Evolutionary conservation across 176 grass and related monocot species (phyloP).

Genomic region (Paspalum notatum): DNA sequence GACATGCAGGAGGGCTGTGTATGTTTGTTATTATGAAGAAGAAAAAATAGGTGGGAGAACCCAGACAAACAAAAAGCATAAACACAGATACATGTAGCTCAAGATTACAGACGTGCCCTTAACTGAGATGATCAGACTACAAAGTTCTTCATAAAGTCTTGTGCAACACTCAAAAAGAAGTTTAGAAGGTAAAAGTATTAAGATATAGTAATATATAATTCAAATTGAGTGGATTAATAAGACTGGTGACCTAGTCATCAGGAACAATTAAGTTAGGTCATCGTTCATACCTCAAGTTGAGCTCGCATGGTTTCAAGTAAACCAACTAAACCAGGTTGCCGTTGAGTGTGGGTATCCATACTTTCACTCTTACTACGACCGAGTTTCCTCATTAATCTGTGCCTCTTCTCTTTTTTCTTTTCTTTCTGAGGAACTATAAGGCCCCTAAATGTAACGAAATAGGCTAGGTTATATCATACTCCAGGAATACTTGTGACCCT

Average conservation of each 20-base stretch:
- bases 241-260: slow-evolving; percentile 28
- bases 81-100: no score
- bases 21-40: no score
- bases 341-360: slow-evolving; percentile 52
- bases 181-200: slow-evolving; percentile 11
- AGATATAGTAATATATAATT: slow-evolving; percentile 21
- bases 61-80: no score
- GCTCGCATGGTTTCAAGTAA: slow-evolving; percentile 92
- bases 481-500: slow-evolving; percentile 6
- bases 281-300: slow-evolving; percentile 75
- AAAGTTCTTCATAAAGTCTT: slow-evolving; percentile 4
- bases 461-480: slow-evolving; percentile 36
- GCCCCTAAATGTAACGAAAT: slow-evolving; percentile 58
- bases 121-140: background rate
- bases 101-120: no score
- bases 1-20: no score
- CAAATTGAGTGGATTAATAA: slow-evolving; percentile 9
- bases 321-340: slow-evolving; percentile 85
- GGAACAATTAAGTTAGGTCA: slow-evolving; percentile 32
- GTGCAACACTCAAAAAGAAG: background rate
- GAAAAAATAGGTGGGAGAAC: no score
- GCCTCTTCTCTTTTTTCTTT: slow-evolving; percentile 93
- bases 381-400: slow-evolving; percentile 89
- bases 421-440: slow-evolving; percentile 96
- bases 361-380: slow-evolving; percentile 91